Percentiles rank a stretch among this genome's conserved stretches.
phyloP scores from a whole-genome alignment of 179 eudicot genomes.

The Actinidia arguta region DNA sequence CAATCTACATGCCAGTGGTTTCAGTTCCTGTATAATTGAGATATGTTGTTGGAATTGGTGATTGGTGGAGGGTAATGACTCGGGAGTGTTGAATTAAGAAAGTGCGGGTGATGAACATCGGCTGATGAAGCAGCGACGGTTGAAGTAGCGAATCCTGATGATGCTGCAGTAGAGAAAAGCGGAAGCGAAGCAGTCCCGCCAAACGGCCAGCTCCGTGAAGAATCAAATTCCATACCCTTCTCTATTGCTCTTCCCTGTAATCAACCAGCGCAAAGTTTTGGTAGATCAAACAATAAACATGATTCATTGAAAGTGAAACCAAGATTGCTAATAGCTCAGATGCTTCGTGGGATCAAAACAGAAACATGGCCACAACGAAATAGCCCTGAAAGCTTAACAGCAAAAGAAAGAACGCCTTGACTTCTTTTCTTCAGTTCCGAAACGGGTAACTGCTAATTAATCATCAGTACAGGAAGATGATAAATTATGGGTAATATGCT shows the following conservation, averaged over 20 bases:
- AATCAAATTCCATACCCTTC: constrained; percentile 42
- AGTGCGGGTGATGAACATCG: constrained; percentile 26
- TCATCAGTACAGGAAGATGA: not conserved
- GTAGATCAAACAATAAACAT: not conserved
- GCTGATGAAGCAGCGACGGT: constrained; percentile 20
- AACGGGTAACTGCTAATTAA: not conserved
- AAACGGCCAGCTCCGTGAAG: constrained; percentile 37
- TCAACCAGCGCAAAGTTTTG: not conserved
- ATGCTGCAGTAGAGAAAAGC: constrained; percentile 83
- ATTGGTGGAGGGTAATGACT: constrained; percentile 14
- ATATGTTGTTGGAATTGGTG: constrained; percentile 3
- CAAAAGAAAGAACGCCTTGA: not conserved
- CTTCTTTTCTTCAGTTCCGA: not conserved
- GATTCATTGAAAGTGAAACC: not conserved
- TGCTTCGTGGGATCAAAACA: too few relatives aligned
- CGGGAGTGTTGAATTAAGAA: constrained; percentile 11
- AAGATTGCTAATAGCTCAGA: too few relatives aligned
- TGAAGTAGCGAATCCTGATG: constrained; percentile 92
- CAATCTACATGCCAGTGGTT: not conserved
- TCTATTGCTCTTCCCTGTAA: constrained; percentile 71
- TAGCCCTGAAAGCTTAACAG: not conserved
- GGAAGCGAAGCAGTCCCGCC: constrained; percentile 25
- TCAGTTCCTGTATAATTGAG: constrained; percentile 6
- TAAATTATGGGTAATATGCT: too few relatives aligned
- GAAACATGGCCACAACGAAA: too few relatives aligned